Conservation (phyloP, 495 filamentous ascomycete genomes). For the Thermothielavioides terrestris region DNA sequence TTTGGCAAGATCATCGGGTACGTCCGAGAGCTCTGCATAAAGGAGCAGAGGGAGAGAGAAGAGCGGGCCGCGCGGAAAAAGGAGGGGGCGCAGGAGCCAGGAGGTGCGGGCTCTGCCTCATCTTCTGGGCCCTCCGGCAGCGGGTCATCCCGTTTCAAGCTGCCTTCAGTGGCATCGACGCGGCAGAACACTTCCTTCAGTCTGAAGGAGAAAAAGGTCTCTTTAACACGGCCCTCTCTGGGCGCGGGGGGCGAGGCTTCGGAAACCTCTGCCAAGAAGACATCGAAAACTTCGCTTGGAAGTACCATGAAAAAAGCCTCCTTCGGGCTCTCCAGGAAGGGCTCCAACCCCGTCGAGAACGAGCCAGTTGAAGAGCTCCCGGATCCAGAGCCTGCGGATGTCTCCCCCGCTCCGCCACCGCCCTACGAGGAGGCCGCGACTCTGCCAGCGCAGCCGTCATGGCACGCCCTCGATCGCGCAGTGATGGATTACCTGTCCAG, state of each 20-base stretch:
- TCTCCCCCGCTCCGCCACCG: not conserved
- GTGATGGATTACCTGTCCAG: conserved; percentile 4
- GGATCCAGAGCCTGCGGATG: not conserved
- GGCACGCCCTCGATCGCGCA: conserved; percentile 1
- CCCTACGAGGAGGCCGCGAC: not conserved
- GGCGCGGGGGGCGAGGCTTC: not conserved
- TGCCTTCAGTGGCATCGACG: not conserved
- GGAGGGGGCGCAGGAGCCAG: not conserved
- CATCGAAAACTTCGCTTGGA: not conserved
- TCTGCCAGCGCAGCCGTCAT: not conserved
- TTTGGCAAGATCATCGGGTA: conserved; percentile 28
- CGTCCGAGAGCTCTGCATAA: conserved; percentile 15
- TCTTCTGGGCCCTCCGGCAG: not conserved
- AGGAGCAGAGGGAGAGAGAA: conserved; percentile 4
- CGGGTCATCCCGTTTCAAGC: too few species aligned
- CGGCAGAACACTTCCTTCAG: too few species aligned
- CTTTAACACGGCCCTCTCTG: too few species aligned
- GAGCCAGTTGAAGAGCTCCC: not conserved
- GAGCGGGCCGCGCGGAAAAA: not conserved
- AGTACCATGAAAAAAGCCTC: conserved; percentile 8
- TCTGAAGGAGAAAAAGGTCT: too few species aligned
- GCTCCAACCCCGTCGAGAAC: not conserved
- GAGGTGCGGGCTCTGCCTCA: not conserved
- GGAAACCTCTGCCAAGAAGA: conserved; percentile 1
- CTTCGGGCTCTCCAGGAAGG: conserved; percentile 6